Percentiles rank a stretch among this genome's conserved stretches.
phyloP scores from a whole-genome alignment of 345 rosid genomes.

The Salix dunnii region DNA sequence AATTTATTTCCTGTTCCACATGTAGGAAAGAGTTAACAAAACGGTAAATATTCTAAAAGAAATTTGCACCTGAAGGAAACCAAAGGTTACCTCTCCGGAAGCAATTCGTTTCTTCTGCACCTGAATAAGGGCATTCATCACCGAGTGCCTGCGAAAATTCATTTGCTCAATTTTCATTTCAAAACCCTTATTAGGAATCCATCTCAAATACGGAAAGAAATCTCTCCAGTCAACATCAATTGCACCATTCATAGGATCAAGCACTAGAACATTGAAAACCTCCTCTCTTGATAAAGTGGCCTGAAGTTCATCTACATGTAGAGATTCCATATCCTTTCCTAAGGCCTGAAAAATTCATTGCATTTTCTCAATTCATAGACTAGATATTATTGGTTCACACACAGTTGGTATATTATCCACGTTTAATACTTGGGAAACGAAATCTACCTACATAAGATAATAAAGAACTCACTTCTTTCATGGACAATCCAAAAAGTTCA shows the following conservation, averaged over 20 bases:
- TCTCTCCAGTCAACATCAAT: constrained; percentile 93
- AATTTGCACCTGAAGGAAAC: not conserved
- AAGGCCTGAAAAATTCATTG: constrained; percentile 40
- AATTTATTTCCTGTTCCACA: constrained; percentile 44
- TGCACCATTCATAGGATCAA: constrained; percentile 76
- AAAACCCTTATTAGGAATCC: constrained; percentile 65
- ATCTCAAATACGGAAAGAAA: constrained; percentile 79
- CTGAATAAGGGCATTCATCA: constrained; percentile 61
- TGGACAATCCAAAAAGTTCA: constrained; percentile 62
- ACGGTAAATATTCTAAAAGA: not conserved
- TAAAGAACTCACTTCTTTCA: constrained; percentile 60
- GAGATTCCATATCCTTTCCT: constrained; percentile 60
- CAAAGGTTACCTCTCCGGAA: constrained; percentile 45
- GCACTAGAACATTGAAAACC: constrained; percentile 50
- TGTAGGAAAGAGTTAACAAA: not conserved
- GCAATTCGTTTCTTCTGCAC: constrained; percentile 46
- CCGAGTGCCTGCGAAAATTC: constrained; percentile 48
- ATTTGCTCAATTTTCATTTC: constrained; percentile 48
- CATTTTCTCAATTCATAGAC: not conserved
- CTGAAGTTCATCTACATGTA: constrained; percentile 63
- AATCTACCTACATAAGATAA: not conserved
- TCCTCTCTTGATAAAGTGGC: constrained; percentile 52
- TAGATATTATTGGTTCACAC: not conserved
- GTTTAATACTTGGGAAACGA: not conserved
- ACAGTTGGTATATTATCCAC: not conserved